Base-by-base conservation (phyloP, 495 filamentous ascomycete genomes). In the Xylaria castorea region DNA sequence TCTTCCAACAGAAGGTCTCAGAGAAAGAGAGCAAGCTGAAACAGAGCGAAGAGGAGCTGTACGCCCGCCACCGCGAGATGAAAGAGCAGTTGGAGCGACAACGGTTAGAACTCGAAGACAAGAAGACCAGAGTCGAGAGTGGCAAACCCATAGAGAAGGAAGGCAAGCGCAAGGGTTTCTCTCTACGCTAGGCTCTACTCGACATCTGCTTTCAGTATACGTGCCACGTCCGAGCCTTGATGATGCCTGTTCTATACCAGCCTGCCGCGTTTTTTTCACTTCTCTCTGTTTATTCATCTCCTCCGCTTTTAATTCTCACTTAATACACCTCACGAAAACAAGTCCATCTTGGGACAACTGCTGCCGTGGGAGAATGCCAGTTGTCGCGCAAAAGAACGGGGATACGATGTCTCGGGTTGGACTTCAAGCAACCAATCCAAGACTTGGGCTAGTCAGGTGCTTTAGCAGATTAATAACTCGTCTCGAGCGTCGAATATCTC, bases 21-120 rank as follows among this genome's bases (percentile, higher is more conserved):
- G 96, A 99, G 85, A 99, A 99, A 89, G 96, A 99, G 84, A 97
- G 94, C 90, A 99, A 99, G 85, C 88, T 99, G 82, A 96, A 94
- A 83, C 95, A 98, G 87, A 97, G 94, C 89, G 96, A 99, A 84
- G 96, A 98, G 84, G 96, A 99, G 87, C 85, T 99, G 73, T 98
- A 98, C 78, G 94, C 97, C 69, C 91, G 96, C 77, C 96, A 99
- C 85, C 90, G 94, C 78, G 96, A 99, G 88, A 99, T 99, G 96
- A 99, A 98, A 88, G 96, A 99, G 75, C 95, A 98, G 83, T 89
- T 99, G 71, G 97, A 99, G 77, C 89, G 94, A 72, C 97, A 98
- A 85, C 91, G 94, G 80, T 80, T 88, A 81, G 96, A 99, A 82
- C 88, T 99, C 76, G 96, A 99, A 79, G 96, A 99, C 81, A 99